Evolutionary conservation across 768 basidiomycete species (phyloP).

Genomic region (Epithele typhae): DNA sequence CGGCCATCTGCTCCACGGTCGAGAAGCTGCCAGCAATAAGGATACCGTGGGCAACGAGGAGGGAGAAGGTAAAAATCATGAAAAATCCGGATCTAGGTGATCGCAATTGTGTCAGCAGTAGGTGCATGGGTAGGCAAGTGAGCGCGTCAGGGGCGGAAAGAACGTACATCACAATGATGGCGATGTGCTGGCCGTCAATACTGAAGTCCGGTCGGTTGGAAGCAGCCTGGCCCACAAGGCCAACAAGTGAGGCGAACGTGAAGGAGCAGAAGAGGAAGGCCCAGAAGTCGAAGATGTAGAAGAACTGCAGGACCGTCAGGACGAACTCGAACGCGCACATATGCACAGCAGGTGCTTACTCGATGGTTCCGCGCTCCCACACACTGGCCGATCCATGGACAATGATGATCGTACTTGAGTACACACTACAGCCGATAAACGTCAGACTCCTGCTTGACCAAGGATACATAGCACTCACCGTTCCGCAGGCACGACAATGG

Average conservation of each 20-base stretch:
- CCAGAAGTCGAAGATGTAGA: constrained; percentile 77
- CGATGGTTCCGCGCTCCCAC: constrained; percentile 92
- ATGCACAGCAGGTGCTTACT: constrained; percentile 32
- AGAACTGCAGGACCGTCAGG: constrained; percentile 49
- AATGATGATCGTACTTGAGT: constrained; percentile 84
- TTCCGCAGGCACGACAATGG: constrained; percentile 82
- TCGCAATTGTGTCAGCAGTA: not conserved
- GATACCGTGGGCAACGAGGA: constrained; percentile 55
- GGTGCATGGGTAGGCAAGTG: too few relatives aligned
- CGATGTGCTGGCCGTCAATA: constrained; percentile 66
- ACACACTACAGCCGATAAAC: constrained; percentile 50
- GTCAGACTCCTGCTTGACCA: not conserved
- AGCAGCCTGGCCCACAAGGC: constrained; percentile 38
- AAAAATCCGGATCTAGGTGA: constrained; percentile 61
- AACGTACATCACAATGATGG: constrained; percentile 67
- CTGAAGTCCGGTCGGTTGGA: constrained; percentile 12
- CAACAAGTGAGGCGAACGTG: constrained; percentile 56
- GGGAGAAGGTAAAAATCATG: constrained; percentile 56
- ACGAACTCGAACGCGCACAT: too few relatives aligned
- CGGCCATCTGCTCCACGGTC: constrained; percentile 74
- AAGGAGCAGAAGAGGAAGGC: constrained; percentile 55
- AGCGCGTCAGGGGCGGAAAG: too few relatives aligned
- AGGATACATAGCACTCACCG: constrained; percentile 39
- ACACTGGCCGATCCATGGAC: constrained; percentile 93
- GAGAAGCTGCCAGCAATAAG: constrained; percentile 63